Base-by-base conservation (phyloP, 2,329 filamentous ascomycete species). In the Alternaria tenuissima region DNA sequence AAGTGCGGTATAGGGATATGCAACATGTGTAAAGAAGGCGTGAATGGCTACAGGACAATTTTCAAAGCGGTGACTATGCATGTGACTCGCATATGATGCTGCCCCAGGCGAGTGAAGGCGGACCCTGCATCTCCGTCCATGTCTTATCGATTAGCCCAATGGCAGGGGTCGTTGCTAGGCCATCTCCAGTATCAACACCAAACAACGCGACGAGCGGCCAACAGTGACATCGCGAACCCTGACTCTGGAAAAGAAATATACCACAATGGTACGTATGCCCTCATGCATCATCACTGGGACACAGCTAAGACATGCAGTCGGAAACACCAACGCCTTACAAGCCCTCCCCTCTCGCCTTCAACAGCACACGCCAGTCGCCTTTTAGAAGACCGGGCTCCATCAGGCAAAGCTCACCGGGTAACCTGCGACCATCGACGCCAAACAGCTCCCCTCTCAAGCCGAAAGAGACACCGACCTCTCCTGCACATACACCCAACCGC, bases 321-420 rank as follows among this genome's bases (percentile, higher is more conserved):
- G 73, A 71, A 22, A 76, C 76, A 11, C 76, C 73, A 14, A 73
- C 75, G 14, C 73, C 72, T 53, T 76, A 78, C 68, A 81, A 79
- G 66, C 80, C 79, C 42, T 80, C 78, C 14, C 77, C 77, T 20
- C 78, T 82, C 62, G 80, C 79, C 68, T 81, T 81, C 74, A 79
- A 78, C 67, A 79, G 77, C 68, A 74, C 77, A 16, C 79, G 81
- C 63, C 75, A 79, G 47, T 82, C 81, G 57, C 81, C 81, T 43
- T 82, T 82, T 65, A 76, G 79, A 59, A 76, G 81, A 28, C 77
- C 80, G 16, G 78, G 78, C 60, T 80, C 81, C 53, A 78, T 80
- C 43, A 53, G 69, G 30, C 67, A 76, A 28, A 65, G 65, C 48
- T 81, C 80, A 20, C 78, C 79, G 4, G 79, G 79, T 1, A 77